Base-by-base conservation (phyloP, 2,329 filamentous ascomycete species). In the Didymella pinodella region DNA sequence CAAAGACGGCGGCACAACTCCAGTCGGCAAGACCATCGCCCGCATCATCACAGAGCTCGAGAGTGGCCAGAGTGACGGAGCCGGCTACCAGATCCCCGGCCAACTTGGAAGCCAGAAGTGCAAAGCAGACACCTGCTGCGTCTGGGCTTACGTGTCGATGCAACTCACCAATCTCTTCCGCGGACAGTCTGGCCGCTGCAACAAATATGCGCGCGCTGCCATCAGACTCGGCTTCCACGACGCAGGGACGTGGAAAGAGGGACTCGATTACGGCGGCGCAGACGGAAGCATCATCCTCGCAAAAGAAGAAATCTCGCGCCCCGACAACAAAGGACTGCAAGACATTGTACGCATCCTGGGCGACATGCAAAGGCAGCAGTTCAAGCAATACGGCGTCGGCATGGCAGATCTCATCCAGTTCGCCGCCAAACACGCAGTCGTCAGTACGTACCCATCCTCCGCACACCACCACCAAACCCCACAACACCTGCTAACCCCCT, bases 361-460 rank as follows among this genome's bases (percentile, higher is more conserved):
- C 14, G 31, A 34, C 18, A 59, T 58, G 56, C 43, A 65, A 18
- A 53, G 34, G 48, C 44, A 61, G 22, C 34, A 22, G 2, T 55
- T 48, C 29, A 49, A 55, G 22, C 29, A 43, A 12, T 75, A 67
- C 53, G 68, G 64, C 18, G 70, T 77, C 29, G 65, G 68, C 18
- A 71, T 75, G 63, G 75, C 67, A 7, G 74, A 77, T 31, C 52
- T 76, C 43, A 72, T 77, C 31, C 73, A 76, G 45, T 73, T 73
- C 44, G 68, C 63, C 5, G 70, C 69, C 0, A 72, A 62, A 26
- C 68, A 74, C 29, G 74, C 73, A 18, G 67, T 68, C 1, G 71
- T 76, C 6, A 67, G 55, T 59, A 62, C 22, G 54, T 48, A 50
- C 28, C 25, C 32, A 31, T 31, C 29, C 8, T 12, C 29, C 1